Percentiles rank a stretch among this genome's conserved stretches.
Conservation (phyloP, 805 yeast species). For the Candida coquimbonensis region DNA sequence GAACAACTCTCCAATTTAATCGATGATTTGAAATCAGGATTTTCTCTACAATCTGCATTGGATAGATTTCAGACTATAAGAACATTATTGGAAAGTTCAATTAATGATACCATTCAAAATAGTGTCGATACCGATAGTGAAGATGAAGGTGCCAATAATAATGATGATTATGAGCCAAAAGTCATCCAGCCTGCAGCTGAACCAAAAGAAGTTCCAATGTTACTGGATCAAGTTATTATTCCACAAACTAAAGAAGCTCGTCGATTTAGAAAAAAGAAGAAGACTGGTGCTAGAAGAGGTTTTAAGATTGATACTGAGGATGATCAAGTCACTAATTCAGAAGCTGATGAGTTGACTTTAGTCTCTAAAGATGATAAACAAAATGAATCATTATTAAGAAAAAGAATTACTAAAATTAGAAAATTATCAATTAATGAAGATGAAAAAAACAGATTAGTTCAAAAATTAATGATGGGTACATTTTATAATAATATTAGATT, state of each 20-base stretch:
- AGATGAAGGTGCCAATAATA: conserved; percentile 8
- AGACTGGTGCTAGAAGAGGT: neutral
- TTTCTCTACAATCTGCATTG: conserved; percentile 43
- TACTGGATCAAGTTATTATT: conserved; percentile 43
- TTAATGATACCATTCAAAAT: conserved; percentile 26
- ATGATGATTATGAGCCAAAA: conserved; percentile 41
- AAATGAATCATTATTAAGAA: conserved; percentile 32
- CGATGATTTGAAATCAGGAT: conserved; percentile 35
- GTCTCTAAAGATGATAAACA: conserved; percentile 15
- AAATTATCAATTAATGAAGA: conserved; percentile 16
- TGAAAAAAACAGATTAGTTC: conserved; percentile 35
- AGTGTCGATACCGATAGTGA: conserved; percentile 23
- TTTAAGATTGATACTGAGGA: neutral
- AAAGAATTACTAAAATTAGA: conserved; percentile 37
- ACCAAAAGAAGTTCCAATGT: conserved; percentile 37
- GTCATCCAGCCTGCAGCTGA: conserved; percentile 44
- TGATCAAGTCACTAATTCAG: conserved; percentile 8
- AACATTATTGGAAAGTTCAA: conserved; percentile 23
- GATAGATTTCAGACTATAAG: conserved; percentile 40
- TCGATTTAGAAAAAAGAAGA: conserved; percentile 5
- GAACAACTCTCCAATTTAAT: conserved; percentile 28
- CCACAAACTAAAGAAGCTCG: conserved; percentile 35
- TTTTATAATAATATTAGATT: conserved; percentile 42
- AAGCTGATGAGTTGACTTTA: conserved; percentile 13
- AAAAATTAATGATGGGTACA: conserved; percentile 63